phyloP scores from a whole-genome alignment of 768 basidiomycete species.

The Auriculariales sp. region DNA sequence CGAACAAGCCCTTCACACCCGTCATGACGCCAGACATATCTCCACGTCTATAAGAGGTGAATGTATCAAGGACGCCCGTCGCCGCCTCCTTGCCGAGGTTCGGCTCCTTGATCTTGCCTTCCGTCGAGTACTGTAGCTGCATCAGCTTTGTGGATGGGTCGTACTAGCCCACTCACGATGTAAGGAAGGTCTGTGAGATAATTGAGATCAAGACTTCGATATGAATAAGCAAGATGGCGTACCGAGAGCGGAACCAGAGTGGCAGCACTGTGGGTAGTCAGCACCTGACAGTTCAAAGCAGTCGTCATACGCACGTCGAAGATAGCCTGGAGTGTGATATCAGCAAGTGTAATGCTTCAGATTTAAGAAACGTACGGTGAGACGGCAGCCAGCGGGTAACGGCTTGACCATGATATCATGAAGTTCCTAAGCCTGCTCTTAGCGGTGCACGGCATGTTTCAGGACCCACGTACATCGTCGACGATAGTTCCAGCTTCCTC shows the following conservation, averaged over 20 bases:
- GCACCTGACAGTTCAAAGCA: slow-evolving; percentile 3
- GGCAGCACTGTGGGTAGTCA: slow-evolving; percentile 44
- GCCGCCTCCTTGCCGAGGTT: slow-evolving; percentile 81
- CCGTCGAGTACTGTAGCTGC: slow-evolving; percentile 66
- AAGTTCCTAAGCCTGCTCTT: slow-evolving; percentile 33
- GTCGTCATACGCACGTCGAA: slow-evolving; percentile 42
- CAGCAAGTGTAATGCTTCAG: not conserved
- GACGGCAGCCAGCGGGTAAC: slow-evolving; percentile 77
- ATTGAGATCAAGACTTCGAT: slow-evolving; percentile 19
- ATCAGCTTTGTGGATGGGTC: not conserved
- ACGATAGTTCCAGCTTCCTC: slow-evolving; percentile 62
- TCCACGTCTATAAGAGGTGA: slow-evolving; percentile 58
- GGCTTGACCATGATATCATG: slow-evolving; percentile 60
- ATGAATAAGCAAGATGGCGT: slow-evolving; percentile 11
- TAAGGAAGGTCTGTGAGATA: slow-evolving; percentile 26
- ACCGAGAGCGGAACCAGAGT: slow-evolving; percentile 84
- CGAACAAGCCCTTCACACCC: slow-evolving; percentile 59
- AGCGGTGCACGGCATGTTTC: not conserved
- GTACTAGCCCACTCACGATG: slow-evolving; percentile 9
- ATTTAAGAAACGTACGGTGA: slow-evolving; percentile 39
- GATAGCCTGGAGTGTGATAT: slow-evolving; percentile 26
- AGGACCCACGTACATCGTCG: slow-evolving; percentile 53
- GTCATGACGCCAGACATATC: slow-evolving; percentile 70
- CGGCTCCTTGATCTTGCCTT: slow-evolving; percentile 91
- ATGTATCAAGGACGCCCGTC: slow-evolving; percentile 66